Evolutionary conservation across 2,329 filamentous ascomycete genomes (phyloP), one percentile per base, ranked within the genome.

Genomic region (Alternaria tenuissima): DNA sequence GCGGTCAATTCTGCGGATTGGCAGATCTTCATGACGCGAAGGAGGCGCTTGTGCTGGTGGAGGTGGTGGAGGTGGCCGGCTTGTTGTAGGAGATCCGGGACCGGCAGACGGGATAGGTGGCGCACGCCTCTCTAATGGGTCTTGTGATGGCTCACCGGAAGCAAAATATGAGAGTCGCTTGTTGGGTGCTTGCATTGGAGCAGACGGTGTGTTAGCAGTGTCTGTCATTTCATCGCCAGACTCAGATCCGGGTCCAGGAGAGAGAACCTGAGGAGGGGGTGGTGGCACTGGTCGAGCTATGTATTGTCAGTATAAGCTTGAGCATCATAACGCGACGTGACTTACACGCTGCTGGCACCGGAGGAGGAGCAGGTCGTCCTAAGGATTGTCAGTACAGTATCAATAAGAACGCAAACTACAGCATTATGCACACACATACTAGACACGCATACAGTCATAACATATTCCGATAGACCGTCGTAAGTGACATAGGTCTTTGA

Each of bases 201-300:
- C 75, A 20, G 75, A 69, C 22, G 76, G 74, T 14, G 66, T 70
- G 34, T 61, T 65, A 3, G 68, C 63, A 32, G 75, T 76, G 14
- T 77, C 78, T 28, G 79, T 75, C 70, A 93, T 81, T 77, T 97
- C 94, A 76, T 97, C 94, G 69, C 96, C 94, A 43, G 94, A 95
- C 75, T 91, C 92, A 1, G 93, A 96, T 30, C 93, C 93, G 62
- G 90, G 86, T 59, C 89, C 92, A 46, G 88, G 89, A 41, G 91
- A 91, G 48, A 85, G 83, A 16, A 86, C 74, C 43, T 82, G 82
- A 30, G 84, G 81, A 39, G 85, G 81, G 36, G 84, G 80, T 39
- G 86, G 81, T 52, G 86, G 87, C 2, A 84, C 82, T 46, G 89
- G 87, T 49, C 89, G 90, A 69, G 87, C 90, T 93, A 32, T 14